Base-by-base conservation (phyloP, 768 basidiomycete species). In the Porpolomopsis calyptriformis region DNA sequence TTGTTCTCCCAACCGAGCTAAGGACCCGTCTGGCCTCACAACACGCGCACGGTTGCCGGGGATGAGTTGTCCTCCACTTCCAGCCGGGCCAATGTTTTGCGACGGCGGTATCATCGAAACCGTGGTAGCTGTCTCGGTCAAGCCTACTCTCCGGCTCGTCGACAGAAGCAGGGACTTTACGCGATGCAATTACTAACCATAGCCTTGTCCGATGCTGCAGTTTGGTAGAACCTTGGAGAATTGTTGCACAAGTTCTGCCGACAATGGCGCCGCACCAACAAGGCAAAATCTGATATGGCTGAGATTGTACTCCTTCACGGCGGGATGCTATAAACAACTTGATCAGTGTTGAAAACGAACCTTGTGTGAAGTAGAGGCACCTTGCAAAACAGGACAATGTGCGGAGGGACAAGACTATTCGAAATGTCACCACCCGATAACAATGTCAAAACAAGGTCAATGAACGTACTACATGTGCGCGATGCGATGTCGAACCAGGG, bases 61-160 rank as follows among this genome's bases (percentile, higher is more conserved):
- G 1, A 82, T 48, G 11, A 75, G 58, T 41, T 69, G 69, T 1
- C 82, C 82, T 2, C 70, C 73, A 63, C 78, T 69, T 20, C 81
- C 82, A 3, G 73, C 70, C 2, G 67, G 61, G 4, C 77, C 78
- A 18, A 74, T 58, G 47, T 71, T 74, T 25, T 62, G 54, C 3
- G 67, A 64, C 4, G 73, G 62, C 12, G 74, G 61, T 59, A 71
- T 74, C 63, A 77, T 70, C 11, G 68, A 58, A 5, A 72, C 66
- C 6, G 73, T 67, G 0, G 78, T 77, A 46, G 70, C 69, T 0
- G 75, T 69, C 55, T 85, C 83, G 0, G 83, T 85, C 74, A 81
- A 72, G 4, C 82, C 81, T 83, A 40, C 3, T 6, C 40, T 27
- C 18, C 42, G 5, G 27, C 18, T n/a, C 19, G 38, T 27, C n/a